A percentile compares a stretch with the other conserved stretches of the same genome.
phyloP scores from a whole-genome alignment of 768 basidiomycete genomes.

The Russula vinacea region DNA sequence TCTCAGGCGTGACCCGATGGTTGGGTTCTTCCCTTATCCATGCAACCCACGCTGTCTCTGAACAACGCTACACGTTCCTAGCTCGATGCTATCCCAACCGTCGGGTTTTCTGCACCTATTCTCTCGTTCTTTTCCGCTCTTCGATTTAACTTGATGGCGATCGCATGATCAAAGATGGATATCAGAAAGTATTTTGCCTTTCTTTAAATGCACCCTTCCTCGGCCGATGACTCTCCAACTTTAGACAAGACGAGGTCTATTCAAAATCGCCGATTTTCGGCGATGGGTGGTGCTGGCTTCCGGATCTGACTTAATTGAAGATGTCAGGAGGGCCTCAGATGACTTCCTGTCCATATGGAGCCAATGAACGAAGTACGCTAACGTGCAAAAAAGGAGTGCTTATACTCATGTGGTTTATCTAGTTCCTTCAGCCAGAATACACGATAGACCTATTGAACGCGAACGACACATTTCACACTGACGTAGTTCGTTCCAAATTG shows the following conservation, averaged over 20 bases:
- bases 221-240: neutral
- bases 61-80: neutral
- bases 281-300: neutral
- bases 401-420: no score
- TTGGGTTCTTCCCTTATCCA: neutral
- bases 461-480: no score
- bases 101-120: slow-evolving; percentile 27
- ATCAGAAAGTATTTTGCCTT: neutral
- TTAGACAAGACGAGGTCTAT: neutral
- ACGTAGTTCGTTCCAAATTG: no score
- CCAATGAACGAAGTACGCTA: no score
- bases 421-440: no score
- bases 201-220: neutral
- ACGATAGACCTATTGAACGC: no score
- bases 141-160: neutral
- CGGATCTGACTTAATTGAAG: neutral
- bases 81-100: neutral
- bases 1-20: neutral
- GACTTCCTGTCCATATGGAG: no score
- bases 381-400: no score
- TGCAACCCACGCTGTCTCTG: no score
- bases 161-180: neutral
- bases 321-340: neutral
- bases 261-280: neutral
- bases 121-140: slow-evolving; percentile 32